Conservation (phyloP, 2,329 filamentous ascomycete species). For the Cephalotrichum gorgonifer region DNA sequence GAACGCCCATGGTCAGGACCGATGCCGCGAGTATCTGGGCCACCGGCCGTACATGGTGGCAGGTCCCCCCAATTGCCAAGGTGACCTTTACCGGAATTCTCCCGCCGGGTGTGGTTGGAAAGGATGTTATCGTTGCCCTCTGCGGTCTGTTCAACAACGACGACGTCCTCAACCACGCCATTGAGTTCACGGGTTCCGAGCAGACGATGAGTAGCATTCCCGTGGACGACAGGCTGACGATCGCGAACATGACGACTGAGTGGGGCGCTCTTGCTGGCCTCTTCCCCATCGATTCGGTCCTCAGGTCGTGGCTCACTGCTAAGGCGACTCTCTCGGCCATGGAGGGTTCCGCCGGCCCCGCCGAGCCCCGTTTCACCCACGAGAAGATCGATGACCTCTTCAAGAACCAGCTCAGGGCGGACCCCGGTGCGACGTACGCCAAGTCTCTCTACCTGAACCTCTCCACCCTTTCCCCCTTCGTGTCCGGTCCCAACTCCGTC, state of each 20-base stretch:
- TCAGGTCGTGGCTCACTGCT: conserved; percentile 63
- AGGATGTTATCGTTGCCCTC: conserved; percentile 87
- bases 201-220: conserved; percentile 65
- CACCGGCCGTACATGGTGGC: conserved; percentile 77
- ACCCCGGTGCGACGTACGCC: conserved; percentile 69
- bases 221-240: conserved; percentile 64
- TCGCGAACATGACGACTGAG: conserved; percentile 73
- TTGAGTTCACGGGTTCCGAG: conserved; percentile 78
- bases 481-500: conserved; percentile 83
- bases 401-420: conserved; percentile 55
- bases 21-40: conserved; percentile 83
- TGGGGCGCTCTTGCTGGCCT: conserved; percentile 55
- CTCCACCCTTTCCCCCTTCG: conserved; percentile 71
- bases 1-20: conserved; percentile 75
- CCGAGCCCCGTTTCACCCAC: conserved; percentile 58
- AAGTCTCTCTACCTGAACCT: conserved; percentile 77
- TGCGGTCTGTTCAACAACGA: conserved; percentile 79
- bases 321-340: conserved; percentile 68
- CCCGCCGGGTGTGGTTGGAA: conserved; percentile 74
- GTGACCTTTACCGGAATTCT: conserved; percentile 68
- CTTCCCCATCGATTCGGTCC: conserved; percentile 69
- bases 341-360: conserved; percentile 34
- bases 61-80: conserved; percentile 74
- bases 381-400: conserved; percentile 62
- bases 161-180: conserved; percentile 81